phyloP scores from a whole-genome alignment of 305 asterid genomes.

The Fraxinus velutina region DNA sequence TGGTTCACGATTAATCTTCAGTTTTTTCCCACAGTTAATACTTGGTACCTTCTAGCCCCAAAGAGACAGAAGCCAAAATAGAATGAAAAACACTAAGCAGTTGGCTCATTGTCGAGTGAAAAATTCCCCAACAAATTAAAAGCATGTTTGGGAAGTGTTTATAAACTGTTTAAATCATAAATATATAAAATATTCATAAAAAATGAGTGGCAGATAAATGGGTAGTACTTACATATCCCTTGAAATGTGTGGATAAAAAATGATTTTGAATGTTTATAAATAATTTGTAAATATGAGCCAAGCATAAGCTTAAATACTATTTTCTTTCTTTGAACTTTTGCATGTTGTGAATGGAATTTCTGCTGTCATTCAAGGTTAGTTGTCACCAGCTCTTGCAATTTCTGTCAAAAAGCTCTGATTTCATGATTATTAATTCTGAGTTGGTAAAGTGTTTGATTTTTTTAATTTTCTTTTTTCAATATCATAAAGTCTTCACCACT shows the following conservation, averaged over 20 bases:
- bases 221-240: neutral
- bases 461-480: neutral
- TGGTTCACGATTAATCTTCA: neutral
- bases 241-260: neutral
- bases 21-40: neutral
- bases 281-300: neutral
- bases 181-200: no score
- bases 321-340: neutral
- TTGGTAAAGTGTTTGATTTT: neutral
- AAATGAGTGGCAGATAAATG: neutral
- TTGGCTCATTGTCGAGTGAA: neutral
- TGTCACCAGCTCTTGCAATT: neutral
- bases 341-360: neutral
- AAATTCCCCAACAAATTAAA: neutral
- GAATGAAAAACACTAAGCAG: neutral
- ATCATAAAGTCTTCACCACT: neutral
- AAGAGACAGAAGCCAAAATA: neutral
- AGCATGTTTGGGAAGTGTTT: neutral
- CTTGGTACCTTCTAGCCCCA: neutral
- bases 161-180: no score
- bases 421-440: neutral
- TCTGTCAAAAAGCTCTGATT: neutral
- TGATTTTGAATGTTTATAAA: neutral
- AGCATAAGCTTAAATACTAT: neutral
- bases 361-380: neutral